Evolutionary conservation across 129 eudicot genomes (phyloP), one percentile per base, ranked within the genome.

Genomic region (Artemisia tridentata): DNA sequence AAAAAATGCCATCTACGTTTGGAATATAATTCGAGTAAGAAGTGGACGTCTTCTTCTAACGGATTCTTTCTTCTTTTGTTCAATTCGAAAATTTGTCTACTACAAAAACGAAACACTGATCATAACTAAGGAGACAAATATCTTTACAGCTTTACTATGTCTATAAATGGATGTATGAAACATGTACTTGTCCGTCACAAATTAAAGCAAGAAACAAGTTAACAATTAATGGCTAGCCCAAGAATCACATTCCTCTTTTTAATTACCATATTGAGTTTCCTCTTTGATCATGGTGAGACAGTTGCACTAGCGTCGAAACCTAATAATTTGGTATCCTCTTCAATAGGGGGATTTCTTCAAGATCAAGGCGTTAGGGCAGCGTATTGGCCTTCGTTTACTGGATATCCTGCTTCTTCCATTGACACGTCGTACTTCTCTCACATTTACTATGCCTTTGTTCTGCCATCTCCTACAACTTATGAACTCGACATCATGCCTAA

Each of bases 351-450:
- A 46, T 53, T 66, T 66, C 75, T 53, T 65, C 75, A 74, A 5
- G 45, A 27, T 60, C 19, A 29, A 34, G 84, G 84, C 17, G 50
- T 83, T 68, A 68, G 77, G 58, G 87, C 82, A 0, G 88, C 88
- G 7, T 84, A 84, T 45, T 84, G 78, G 79, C 88, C 88, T 8
- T 84, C 88, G 31, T 84, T 75, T 58, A 54, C 72, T 0, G 84
- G 75, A 31, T 80, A 76, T 56, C 84, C 84, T 0, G 80, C 88
- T 57, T 84, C 82, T 21, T 58, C 80, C 17, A 77, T 80, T 4
- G 63, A 84, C 64, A 77, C 82, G 0, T 72, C 84, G 0, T 78
- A 69, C 63, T 82, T 82, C 58, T 68, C 83, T 0, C 86, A 82
- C 69, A 60, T 82, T 52, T 82, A 78, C 45, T 79, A 77, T 47